Percentiles rank a stretch among this genome's conserved stretches.
phyloP scores from a whole-genome alignment of 75 land plant species.

The Pinus tabuliformis region DNA sequence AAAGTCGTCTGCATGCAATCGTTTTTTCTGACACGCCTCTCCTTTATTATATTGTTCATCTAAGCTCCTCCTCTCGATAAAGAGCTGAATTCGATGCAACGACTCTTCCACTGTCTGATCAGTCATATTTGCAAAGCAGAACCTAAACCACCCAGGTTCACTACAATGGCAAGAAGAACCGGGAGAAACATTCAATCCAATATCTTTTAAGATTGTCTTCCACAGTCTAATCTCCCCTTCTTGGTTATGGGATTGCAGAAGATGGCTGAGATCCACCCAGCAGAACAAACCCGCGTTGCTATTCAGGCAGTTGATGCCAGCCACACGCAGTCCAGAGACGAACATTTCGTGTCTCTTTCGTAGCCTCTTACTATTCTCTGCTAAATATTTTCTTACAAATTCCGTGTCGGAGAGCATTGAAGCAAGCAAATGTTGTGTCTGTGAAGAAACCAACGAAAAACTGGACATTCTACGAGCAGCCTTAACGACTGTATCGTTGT shows the following conservation, averaged over 20 bases:
- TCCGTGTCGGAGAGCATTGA: slow-evolving; percentile 52
- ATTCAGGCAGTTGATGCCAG: slow-evolving; percentile 12
- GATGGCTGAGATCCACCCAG: slow-evolving; percentile 32
- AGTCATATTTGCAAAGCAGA: slow-evolving; percentile 56
- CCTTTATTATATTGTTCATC: no score
- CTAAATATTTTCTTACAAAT: slow-evolving; percentile 29
- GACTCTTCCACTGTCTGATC: background rate
- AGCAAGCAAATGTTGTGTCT: slow-evolving; percentile 61
- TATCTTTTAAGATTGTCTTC: slow-evolving; percentile 48
- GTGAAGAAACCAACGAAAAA: slow-evolving; percentile 60
- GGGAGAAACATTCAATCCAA: slow-evolving; percentile 52
- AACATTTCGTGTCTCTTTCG: slow-evolving; percentile 13
- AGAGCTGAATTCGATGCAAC: background rate
- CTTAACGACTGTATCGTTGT: slow-evolving; percentile 38
- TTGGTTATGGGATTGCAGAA: background rate
- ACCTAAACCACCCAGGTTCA: slow-evolving; percentile 65
- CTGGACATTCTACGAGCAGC: slow-evolving; percentile 43
- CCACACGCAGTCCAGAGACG: background rate
- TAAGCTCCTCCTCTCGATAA: no score
- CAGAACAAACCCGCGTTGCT: slow-evolving; percentile 52
- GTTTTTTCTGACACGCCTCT: no score
- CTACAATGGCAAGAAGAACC: slow-evolving; percentile 56
- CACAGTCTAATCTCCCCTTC: slow-evolving; percentile 72
- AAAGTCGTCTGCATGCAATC: no score
- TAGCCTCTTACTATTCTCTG: slow-evolving; percentile 38